Evolutionary conservation across 2,329 filamentous ascomycete species (phyloP).

Genomic region (Leptographium wingfieldii): DNA sequence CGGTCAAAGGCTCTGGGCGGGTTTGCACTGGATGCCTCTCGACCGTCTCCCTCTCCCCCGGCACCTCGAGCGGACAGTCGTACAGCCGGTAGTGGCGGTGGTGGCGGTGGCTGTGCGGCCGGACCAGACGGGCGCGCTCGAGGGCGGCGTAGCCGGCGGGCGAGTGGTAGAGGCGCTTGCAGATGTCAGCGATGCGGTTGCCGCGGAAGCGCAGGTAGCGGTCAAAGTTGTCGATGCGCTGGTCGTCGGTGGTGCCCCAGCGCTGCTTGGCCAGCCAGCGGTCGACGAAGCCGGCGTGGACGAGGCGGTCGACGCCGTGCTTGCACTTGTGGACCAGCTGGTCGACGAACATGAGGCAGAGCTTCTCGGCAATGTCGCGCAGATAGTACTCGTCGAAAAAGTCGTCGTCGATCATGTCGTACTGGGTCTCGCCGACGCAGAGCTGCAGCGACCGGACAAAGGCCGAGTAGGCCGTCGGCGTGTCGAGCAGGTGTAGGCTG

Average conservation of each 20-base stretch:
- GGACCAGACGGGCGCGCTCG: conserved; percentile 35
- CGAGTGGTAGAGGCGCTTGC: conserved; percentile 34
- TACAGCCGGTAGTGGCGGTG: conserved; percentile 16
- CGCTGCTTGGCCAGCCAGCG: conserved; percentile 64
- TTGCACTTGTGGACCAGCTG: conserved; percentile 44
- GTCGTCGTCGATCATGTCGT: conserved; percentile 38
- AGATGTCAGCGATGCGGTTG: conserved; percentile 42
- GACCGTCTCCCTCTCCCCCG: too few relatives aligned
- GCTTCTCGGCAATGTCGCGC: conserved; percentile 48
- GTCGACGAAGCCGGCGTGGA: conserved; percentile 53
- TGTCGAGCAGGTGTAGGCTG: conserved; percentile 35
- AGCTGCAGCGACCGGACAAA: conserved; percentile 49
- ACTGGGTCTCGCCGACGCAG: conserved; percentile 35
- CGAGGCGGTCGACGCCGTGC: conserved; percentile 39
- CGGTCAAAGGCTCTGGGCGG: neutral
- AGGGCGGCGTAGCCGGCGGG: conserved; percentile 38
- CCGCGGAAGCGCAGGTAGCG: conserved; percentile 35
- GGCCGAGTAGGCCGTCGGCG: conserved; percentile 38
- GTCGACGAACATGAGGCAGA: conserved; percentile 43
- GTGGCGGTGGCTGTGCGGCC: conserved; percentile 20
- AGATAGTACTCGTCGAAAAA: conserved; percentile 51
- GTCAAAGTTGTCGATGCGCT: conserved; percentile 40
- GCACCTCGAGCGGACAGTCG: conserved; percentile 14
- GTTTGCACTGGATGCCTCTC: neutral
- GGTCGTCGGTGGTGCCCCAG: conserved; percentile 46